A percentile compares a stretch with the other conserved stretches of the same genome.
Evolutionary conservation across 768 basidiomycete species (phyloP).

Genomic region (Piloderma croceum): DNA sequence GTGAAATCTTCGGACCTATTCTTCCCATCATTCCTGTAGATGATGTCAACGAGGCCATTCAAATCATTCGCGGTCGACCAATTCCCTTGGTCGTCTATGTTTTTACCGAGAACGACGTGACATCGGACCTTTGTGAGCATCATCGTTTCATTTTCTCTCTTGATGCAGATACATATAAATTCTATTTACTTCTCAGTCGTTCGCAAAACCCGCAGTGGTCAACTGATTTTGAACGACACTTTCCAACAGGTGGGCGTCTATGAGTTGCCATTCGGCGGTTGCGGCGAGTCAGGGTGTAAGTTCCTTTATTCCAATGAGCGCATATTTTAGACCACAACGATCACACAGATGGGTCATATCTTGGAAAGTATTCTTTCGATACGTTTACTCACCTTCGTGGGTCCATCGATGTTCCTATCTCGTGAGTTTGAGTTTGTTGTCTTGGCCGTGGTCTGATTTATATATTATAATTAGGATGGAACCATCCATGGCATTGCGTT

Average conservation of each 20-base stretch:
- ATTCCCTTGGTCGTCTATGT: slow-evolving; percentile 59
- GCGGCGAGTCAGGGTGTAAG: slow-evolving; percentile 64
- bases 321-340: background rate
- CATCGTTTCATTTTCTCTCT: background rate
- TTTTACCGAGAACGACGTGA: slow-evolving; percentile 46
- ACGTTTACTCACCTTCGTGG: slow-evolving; percentile 46
- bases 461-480: slow-evolving; percentile 37
- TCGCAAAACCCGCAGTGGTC: slow-evolving; percentile 51
- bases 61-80: slow-evolving; percentile 32
- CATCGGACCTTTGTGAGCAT: slow-evolving; percentile 35
- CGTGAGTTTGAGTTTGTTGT: slow-evolving; percentile 33
- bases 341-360: slow-evolving; percentile 49
- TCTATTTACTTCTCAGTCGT: slow-evolving; percentile 35
- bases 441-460: background rate
- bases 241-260: slow-evolving; percentile 43
- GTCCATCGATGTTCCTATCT: slow-evolving; percentile 51
- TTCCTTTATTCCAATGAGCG: slow-evolving; percentile 3
- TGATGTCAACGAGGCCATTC: slow-evolving; percentile 48
- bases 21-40: slow-evolving; percentile 59
- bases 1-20: slow-evolving; percentile 73
- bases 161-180: background rate
- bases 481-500: slow-evolving; percentile 43
- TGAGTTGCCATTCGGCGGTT: slow-evolving; percentile 47
- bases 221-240: slow-evolving; percentile 54
- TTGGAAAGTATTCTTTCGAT: slow-evolving; percentile 49